Evolutionary conservation across 2,329 filamentous ascomycete genomes (phyloP).

Genomic region (Fusarium begoniae): DNA sequence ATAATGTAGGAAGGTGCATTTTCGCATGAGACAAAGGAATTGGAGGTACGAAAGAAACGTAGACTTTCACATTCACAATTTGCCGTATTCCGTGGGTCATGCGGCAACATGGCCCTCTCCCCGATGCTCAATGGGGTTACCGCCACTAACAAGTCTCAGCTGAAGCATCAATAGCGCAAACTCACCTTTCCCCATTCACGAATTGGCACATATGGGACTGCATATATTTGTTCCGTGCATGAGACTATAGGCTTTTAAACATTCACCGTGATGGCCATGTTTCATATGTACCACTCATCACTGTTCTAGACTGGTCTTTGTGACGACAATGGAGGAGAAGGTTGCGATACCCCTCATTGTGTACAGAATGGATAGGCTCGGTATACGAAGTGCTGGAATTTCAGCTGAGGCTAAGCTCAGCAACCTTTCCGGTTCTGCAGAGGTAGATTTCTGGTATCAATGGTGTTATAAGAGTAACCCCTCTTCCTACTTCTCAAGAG

Average conservation of each 20-base stretch:
- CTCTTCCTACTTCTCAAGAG: not conserved
- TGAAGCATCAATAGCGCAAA: not conserved
- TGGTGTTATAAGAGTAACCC: not conserved
- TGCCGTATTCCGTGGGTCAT: not conserved
- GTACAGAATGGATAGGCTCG: not conserved
- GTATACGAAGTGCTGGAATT: not conserved
- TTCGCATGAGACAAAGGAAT: not conserved
- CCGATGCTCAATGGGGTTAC: not conserved
- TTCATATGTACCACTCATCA: not conserved
- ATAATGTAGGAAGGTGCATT: fast-evolving
- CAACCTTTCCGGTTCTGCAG: not conserved
- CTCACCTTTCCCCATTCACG: not conserved
- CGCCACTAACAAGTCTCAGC: not conserved
- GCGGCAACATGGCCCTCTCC: not conserved
- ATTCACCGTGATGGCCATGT: not conserved
- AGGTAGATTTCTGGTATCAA: fast-evolving
- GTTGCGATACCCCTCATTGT: not conserved
- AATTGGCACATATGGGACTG: not conserved
- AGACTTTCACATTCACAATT: no score
- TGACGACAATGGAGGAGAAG: not conserved
- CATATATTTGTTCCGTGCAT: not conserved
- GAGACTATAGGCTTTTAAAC: not conserved
- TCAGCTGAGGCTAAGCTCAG: not conserved
- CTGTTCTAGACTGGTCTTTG: not conserved
- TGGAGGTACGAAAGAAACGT: fast-evolving